These are phyloP conservation scores for Cardiospermum halicacabum DNA, from an alignment of 345 rosid species.

Conservation along the genomic window DNA sequence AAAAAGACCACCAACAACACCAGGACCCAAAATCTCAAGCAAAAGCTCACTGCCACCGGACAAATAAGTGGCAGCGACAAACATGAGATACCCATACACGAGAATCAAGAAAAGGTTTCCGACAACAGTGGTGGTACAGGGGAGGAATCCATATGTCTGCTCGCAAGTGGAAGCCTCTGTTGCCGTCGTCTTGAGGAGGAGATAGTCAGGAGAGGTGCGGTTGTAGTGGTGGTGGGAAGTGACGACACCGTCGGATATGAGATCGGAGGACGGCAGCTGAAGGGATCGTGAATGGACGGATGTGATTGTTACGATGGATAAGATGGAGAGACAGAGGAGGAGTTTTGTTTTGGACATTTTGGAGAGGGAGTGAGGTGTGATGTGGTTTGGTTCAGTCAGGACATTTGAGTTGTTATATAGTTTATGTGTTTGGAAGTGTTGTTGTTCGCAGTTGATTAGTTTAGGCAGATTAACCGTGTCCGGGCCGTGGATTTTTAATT, in stretches of 20 bases:
- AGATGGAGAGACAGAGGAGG: slow-evolving; percentile 18
- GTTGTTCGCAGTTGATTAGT: too few species aligned
- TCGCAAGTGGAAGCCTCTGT: slow-evolving; percentile 56
- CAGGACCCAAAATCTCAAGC: slow-evolving; percentile 92
- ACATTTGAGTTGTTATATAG: background rate
- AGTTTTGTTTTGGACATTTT: slow-evolving; percentile 1
- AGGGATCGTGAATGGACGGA: slow-evolving; percentile 41
- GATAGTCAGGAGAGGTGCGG: slow-evolving; percentile 13
- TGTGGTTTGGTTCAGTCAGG: background rate
- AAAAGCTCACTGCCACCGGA: slow-evolving; percentile 88
- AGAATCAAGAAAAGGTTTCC: slow-evolving; percentile 76
- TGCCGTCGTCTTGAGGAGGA: slow-evolving; percentile 10
- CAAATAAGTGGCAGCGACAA: slow-evolving; percentile 66
- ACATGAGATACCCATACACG: slow-evolving; percentile 83
- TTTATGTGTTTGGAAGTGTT: background rate
- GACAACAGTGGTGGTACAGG: slow-evolving; percentile 68
- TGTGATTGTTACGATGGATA: slow-evolving; percentile 19
- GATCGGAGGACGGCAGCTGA: slow-evolving; percentile 20
- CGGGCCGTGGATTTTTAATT: background rate
- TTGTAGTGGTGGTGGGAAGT: background rate
- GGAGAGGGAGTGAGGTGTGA: background rate
- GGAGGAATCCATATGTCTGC: slow-evolving; percentile 90
- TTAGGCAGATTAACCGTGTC: background rate
- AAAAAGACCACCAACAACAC: slow-evolving; percentile 86
- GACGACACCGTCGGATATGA: slow-evolving; percentile 57